Evolutionary conservation across 2,329 filamentous ascomycete species (phyloP), one percentile per base, ranked within the genome.

Genomic region (Pseudogymnoascus sp.): DNA sequence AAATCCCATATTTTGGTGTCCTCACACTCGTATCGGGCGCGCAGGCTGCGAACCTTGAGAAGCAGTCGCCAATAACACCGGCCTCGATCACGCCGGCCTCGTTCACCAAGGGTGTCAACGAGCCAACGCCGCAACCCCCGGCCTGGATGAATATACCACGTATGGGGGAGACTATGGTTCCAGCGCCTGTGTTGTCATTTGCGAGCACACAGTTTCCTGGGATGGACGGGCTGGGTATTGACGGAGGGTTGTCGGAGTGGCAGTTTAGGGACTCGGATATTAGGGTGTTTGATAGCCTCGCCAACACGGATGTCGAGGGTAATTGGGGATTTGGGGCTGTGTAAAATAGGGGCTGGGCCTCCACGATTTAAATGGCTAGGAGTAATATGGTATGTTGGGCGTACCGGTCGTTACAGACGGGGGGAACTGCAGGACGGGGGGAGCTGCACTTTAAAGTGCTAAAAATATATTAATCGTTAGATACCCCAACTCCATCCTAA

Each of bases 1-100:
- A 69, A 16, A 72, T 72, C 3, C 71, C 70, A 4, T 72, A 72
- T 59, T 72, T 72, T 38, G 71, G 71, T 6, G 71, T 70, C 2
- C 68, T 72, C 31, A 69, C 59, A 35, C 71, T 72, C 14, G 63
- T 66, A 12, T 66, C 69, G 1, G 63, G 67, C 21, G 58, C 63
- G 29, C 41, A 61, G 21, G 21, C 63, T 19, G 29, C 49, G 29
- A 55, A 14, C 29, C 10, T 55, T 16, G 49, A 33, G 49, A 55
- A 55, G 16, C 49, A 55, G 29, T 55, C 49, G 6, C 49, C 49
- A 2, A 55, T 55, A 6, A 55, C 49, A 19, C 49, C 49, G 6
- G 49, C 49, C n/a, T 55, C 26, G 26, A 29, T 29, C 11, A 55
- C 49, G 11, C 49, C 49, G 6, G 49, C 49, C n/a, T 55, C 49